Base-by-base conservation (phyloP, 164 flowering plant species). In the Pachysandra terminalis region DNA sequence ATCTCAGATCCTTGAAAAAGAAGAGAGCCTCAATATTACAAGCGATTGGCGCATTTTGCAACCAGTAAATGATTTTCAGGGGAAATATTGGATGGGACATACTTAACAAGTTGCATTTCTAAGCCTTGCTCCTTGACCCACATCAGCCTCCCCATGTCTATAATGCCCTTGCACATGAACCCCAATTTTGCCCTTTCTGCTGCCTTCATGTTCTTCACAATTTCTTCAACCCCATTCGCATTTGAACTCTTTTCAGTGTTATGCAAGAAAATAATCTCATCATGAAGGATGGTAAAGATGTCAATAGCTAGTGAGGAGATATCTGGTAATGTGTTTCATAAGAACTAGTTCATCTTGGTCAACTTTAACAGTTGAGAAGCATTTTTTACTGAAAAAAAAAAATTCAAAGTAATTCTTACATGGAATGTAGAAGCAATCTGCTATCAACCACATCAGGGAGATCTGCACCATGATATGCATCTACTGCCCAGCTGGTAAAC, bases 401-500 rank as follows among this genome's bases (percentile, higher is more conserved):
- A 7, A 32, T 32, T 32, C n/a, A n/a, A 63, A 35, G 26, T 12
- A 40, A 32, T 17, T 19, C 21, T 77, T 80, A 86, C 87, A 69
- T 74, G 16, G 75, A 67, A 19, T 59, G 37, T 26, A 72, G 63
- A 68, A 22, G 72, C 64, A 63, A 57, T 71, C 71, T 74, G 66
- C 45, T 60, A 66, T 76, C 78, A 54, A 68, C 73, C 52, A 73
- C 61, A 58, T 84, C 85, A 58, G 86, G 64, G 68, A 84, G 74
- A 67, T 80, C 85, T 26, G 88, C 83, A 27, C 86, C 80, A 74
- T 90, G 96, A 74, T 89, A 90, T 66, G 90, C 97, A 87, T 95
- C 98, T 55, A 95, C 96, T 19, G 97, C 96, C 98, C 98, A 95
- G 79, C 96, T 95, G 62, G 98, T 92, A 76, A 95, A 86, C 98